These are phyloP conservation scores for Multifurca ochricompacta DNA, from an alignment of 768 basidiomycete species.

Conservation along the genomic window DNA sequence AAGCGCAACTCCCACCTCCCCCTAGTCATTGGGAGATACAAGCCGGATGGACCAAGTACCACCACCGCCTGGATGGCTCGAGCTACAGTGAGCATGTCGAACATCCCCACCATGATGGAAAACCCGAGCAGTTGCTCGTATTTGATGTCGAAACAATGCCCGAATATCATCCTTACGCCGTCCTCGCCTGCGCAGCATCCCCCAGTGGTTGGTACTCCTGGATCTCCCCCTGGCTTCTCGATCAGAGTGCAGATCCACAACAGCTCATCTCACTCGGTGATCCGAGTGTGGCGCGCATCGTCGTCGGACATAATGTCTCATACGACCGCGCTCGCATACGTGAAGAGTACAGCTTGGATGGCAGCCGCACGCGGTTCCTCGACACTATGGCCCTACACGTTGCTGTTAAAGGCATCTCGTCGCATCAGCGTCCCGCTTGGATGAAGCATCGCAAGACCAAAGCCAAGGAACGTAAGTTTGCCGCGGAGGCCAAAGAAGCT, in stretches of 20 bases:
- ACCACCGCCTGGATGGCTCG: constrained; percentile 62
- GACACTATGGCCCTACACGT: constrained; percentile 96
- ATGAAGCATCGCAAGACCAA: constrained; percentile 74
- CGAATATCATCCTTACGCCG: constrained; percentile 66
- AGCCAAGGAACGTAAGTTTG: constrained; percentile 44
- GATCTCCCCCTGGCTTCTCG: constrained; percentile 90
- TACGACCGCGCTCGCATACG: constrained; percentile 80
- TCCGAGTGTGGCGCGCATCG: constrained; percentile 43
- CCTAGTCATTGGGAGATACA: constrained; percentile 49
- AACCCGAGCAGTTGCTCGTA: constrained; percentile 63
- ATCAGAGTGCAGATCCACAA: constrained; percentile 41
- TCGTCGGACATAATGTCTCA: constrained; percentile 93
- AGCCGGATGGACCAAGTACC: constrained; percentile 89
- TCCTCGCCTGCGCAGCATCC: constrained; percentile 86
- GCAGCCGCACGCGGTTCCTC: constrained; percentile 70
- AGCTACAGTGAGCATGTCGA: constrained; percentile 67
- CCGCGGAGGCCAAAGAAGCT: constrained; percentile 55
- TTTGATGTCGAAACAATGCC: constrained; percentile 97
- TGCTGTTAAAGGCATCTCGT: constrained; percentile 89
- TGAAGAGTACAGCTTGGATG: constrained; percentile 72
- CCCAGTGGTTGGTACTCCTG: constrained; percentile 88
- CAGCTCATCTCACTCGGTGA: constrained; percentile 75
- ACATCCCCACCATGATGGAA: constrained; percentile 54
- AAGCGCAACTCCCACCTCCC: constrained; percentile 48
- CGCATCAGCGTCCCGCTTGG: constrained; percentile 92